Evolutionary conservation across 768 basidiomycete genomes (phyloP), one percentile per base, ranked within the genome.

Genomic region (Boletus speciosus): DNA sequence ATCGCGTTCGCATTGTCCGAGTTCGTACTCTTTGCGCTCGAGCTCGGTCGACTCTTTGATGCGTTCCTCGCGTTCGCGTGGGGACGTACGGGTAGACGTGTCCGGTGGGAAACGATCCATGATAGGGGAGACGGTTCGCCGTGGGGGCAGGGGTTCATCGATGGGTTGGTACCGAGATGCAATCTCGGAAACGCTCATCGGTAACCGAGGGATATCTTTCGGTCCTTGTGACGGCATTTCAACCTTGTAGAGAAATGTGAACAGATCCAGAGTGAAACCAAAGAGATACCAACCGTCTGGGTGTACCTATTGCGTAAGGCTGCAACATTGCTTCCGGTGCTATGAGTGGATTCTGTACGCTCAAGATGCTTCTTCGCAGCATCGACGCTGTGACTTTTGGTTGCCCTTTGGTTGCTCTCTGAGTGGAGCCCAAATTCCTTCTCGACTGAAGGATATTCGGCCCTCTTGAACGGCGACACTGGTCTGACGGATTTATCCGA

Each of bases 231-330:
- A 83, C 1, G 73, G 63, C 3, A 78, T 73, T 11, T 75, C 79
- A 46, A 81, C 69, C 85, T 64, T 84, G 55, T 10, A 50, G 36
- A 23, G 16, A 27, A 51, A 37, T 19, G 46, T 61, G 40, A 51
- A 54, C 23, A 49, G 16, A 48, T 14, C 36, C 54, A 42, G 12
- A 21, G 10, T 19, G 38, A 55, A 6, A 41, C 19, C 38, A 25
- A 59, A 50, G 15, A 55, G 39, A 38, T 19, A 73, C 84, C 41
- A 60, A 88, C 88, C 51, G 68, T 74, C 39, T 71, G 76, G 21
- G 81, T 76, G 59, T 86, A 90, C 47, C 80, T 80, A 63, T 78
- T 80, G 41, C 84, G 78, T 76, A 92, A 82, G 2, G 81, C 81
- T 40, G 88, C 84, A 42, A 91, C 88, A 25, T 85, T 71, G 60